Percentiles rank a stretch among this genome's conserved stretches.
phyloP scores from a whole-genome alignment of 768 basidiomycete species.

The Kwoniella sp. region DNA sequence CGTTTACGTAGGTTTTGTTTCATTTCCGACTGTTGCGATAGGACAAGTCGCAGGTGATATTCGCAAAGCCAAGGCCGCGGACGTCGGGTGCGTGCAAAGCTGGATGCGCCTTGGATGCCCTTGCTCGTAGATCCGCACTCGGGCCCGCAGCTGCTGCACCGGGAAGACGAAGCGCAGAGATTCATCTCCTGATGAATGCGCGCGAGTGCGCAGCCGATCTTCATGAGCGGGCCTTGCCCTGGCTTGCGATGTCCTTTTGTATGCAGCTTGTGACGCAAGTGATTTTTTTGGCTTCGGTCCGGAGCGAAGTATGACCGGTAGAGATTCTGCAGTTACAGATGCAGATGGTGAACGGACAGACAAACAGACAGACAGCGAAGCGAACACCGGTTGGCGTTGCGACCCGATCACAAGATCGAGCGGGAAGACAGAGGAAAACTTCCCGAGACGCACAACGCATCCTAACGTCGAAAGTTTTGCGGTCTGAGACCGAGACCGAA shows the following conservation, averaged over 20 bases:
- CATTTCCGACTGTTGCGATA: neutral
- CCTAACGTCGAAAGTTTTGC: too few relatives aligned
- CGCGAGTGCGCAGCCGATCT: constrained; percentile 1
- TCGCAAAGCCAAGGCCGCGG: neutral
- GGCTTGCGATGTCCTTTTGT: neutral
- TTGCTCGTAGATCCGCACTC: neutral
- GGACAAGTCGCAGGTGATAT: neutral
- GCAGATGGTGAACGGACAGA: neutral
- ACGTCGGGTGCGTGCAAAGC: neutral
- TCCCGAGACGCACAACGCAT: neutral
- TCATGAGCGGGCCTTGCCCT: neutral
- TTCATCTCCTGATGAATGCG: too few relatives aligned
- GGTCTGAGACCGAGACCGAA: too few relatives aligned
- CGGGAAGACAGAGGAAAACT: neutral
- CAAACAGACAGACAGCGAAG: neutral
- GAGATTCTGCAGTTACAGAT: neutral
- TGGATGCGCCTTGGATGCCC: too few relatives aligned
- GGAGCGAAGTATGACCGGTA: neutral
- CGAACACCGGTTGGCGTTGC: neutral
- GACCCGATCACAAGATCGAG: neutral
- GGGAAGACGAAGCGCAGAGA: neutral
- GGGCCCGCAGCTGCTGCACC: neutral
- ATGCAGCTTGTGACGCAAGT: too few relatives aligned
- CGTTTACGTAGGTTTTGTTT: neutral
- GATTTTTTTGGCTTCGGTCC: too few relatives aligned